A percentile compares a stretch with the other conserved stretches of the same genome.
phyloP scores from a whole-genome alignment of 345 rosid species.

The Gossypium raimondii region DNA sequence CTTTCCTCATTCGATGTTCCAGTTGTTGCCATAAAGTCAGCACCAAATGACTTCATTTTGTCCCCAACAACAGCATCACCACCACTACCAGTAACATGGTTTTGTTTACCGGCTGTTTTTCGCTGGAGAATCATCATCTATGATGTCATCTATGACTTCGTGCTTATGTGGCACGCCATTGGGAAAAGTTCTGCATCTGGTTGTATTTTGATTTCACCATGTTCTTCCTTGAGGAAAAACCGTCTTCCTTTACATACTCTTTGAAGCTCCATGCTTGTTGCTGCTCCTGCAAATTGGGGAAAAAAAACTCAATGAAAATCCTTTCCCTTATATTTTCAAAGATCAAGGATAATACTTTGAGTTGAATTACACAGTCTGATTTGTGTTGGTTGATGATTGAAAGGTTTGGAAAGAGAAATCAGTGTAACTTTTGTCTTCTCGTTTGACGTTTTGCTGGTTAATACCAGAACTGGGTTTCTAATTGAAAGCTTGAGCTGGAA shows the following conservation, averaged over 20 bases:
- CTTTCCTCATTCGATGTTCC: constrained; percentile 33
- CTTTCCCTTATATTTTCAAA: not conserved
- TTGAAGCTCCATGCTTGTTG: constrained; percentile 47
- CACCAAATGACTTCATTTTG: constrained; percentile 75
- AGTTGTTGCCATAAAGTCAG: constrained; percentile 27
- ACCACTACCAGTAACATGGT: constrained; percentile 24
- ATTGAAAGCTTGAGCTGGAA: constrained; percentile 45
- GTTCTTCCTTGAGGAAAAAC: constrained; percentile 15
- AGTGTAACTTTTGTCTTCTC: constrained; percentile 36
- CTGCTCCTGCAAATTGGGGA: constrained; percentile 29
- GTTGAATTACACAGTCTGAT: constrained; percentile 31
- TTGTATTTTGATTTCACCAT: constrained; percentile 27
- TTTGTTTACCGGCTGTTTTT: constrained; percentile 31
- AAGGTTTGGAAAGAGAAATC: constrained; percentile 60
- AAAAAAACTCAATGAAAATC: not conserved
- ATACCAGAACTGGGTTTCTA: constrained; percentile 35
- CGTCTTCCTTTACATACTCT: constrained; percentile 35
- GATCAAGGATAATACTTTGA: not conserved
- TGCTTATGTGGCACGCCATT: too few species aligned
- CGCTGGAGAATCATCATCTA: constrained; percentile 21
- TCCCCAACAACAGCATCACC: constrained; percentile 28
- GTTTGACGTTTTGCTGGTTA: constrained; percentile 32
- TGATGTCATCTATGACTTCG: too few species aligned
- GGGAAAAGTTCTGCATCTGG: constrained; percentile 36
- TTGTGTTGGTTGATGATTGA: constrained; percentile 29